Base-by-base conservation (phyloP, 192 early-diverging fungal species). In the Coemansia sp. region DNA sequence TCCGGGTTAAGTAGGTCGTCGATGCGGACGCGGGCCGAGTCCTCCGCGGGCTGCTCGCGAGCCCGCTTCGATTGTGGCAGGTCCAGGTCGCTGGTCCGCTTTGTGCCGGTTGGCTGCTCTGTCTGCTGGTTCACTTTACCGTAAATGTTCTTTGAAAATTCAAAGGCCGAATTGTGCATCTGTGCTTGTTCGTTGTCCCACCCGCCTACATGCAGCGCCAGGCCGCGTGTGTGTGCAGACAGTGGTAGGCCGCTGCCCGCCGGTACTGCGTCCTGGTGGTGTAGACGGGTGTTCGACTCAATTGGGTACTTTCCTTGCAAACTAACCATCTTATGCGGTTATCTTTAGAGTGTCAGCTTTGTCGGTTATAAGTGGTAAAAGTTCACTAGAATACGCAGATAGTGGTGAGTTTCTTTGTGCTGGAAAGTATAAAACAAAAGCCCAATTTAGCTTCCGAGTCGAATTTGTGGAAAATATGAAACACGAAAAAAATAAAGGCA, bases 161-260 rank as follows among this genome's bases (percentile, higher is more conserved):
- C 53, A 35, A 51, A 42, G 19, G 51, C 52, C 31, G 48, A 50
- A 33, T 50, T 50, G 48, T 50, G 48, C 48, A 50, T 50, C 28
- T 50, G 48, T 50, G 51, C 39, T 33, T 28, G 6, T 39, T 53
- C 23, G 38, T 31, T 65, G 53, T 64, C 55, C 74, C 74, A 78
- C 74, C 74, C 74, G 74, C 57, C 74, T 78, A 78, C 74, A 78
- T 66, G 68, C 72, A 75, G 41, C 74, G 57, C 57, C 74, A 67
- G 57, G 74, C 63, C 44, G 74, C 68, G 47, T 49, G 55, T 33
- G 55, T 38, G 37, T 40, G 38, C 62, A 7, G 19, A 28, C 55
- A 43, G 41, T 40, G 20, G 19, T 3, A 36, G 21, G 48, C 39
- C 50, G 16, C 28, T 0, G 30, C 50, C 38, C 36, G 56, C 20